phyloP scores from a whole-genome alignment of 176 grass and related monocot species.

The Rhynchospora pubera region DNA sequence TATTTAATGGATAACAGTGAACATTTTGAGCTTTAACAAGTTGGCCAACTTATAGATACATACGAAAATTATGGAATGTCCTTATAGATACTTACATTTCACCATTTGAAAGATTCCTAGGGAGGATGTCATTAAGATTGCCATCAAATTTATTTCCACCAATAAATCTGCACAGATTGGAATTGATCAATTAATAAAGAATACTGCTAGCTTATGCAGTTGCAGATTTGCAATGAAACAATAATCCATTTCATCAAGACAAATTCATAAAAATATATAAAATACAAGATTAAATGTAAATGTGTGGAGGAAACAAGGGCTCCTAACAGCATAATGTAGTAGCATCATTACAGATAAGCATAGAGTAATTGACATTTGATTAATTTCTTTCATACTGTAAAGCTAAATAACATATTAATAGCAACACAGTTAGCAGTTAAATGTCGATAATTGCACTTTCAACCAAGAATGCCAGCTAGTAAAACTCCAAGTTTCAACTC shows the following conservation, averaged over 20 bases:
- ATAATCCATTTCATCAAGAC: not conserved
- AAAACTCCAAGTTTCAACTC: not conserved
- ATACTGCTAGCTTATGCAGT: not conserved
- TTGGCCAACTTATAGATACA: not conserved
- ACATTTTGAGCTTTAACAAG: not conserved
- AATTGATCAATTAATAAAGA: not conserved
- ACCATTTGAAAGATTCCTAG: not conserved
- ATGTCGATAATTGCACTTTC: not conserved
- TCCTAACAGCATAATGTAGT: not conserved
- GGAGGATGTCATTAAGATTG: not conserved
- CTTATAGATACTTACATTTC: slow-evolving; percentile 15
- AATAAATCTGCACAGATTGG: slow-evolving; percentile 10
- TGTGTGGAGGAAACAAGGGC: not conserved
- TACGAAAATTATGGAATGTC: not conserved
- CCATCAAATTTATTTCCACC: slow-evolving; percentile 13
- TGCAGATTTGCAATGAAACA: not conserved
- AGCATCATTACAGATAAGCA: not conserved
- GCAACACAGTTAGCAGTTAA: not conserved
- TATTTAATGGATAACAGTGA: not conserved
- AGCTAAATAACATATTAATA: not conserved
- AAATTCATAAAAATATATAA: not conserved
- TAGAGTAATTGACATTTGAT: not conserved
- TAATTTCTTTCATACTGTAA: not conserved
- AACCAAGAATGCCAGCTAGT: not conserved
- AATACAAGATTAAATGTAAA: not conserved